phyloP scores from a whole-genome alignment of 2,329 filamentous ascomycete species.

The Oidium heveae region DNA sequence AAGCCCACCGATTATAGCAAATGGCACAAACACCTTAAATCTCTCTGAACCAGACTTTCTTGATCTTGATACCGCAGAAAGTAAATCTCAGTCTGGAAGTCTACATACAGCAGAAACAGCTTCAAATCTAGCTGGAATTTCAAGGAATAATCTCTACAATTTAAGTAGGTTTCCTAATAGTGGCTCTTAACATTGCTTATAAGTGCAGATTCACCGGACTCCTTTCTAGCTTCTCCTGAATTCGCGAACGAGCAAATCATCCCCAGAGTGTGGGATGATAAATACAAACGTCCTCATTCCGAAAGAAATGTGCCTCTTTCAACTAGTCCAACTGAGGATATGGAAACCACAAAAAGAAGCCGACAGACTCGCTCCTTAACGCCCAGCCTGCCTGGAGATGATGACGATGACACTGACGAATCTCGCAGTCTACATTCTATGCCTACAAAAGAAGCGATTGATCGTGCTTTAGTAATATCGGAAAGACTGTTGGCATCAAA shows the following conservation, averaged over 20 bases:
- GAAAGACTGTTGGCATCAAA: constrained; percentile 73
- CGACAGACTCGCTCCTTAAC: constrained; percentile 16
- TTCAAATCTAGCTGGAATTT: constrained; percentile 16
- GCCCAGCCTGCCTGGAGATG: constrained; percentile 14
- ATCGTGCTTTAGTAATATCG: constrained; percentile 62
- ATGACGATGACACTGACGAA: constrained; percentile 20
- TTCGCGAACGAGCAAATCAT: constrained; percentile 20
- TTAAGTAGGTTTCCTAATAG: constrained; percentile 8
- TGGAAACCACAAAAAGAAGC: constrained; percentile 12
- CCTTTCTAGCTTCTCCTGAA: constrained; percentile 27
- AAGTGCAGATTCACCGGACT: constrained; percentile 18
- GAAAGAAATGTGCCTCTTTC: constrained; percentile 27
- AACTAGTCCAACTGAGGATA: constrained; percentile 16
- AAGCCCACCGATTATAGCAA: constrained; percentile 43
- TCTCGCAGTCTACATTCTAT: constrained; percentile 58
- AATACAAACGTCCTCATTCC: constrained; percentile 21
- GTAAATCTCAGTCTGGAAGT: constrained; percentile 18
- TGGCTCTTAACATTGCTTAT: constrained; percentile 4
- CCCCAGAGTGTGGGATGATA: constrained; percentile 25
- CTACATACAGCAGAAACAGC: constrained; percentile 20
- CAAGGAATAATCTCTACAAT: constrained; percentile 11
- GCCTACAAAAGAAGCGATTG: constrained; percentile 48
- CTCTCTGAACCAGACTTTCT: constrained; percentile 47
- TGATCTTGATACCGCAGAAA: constrained; percentile 23
- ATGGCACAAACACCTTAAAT: constrained; percentile 18